These are phyloP conservation scores for Phytophthora tentaculata DNA, from an alignment of 352 stramenopile species.

Conservation along the genomic window DNA sequence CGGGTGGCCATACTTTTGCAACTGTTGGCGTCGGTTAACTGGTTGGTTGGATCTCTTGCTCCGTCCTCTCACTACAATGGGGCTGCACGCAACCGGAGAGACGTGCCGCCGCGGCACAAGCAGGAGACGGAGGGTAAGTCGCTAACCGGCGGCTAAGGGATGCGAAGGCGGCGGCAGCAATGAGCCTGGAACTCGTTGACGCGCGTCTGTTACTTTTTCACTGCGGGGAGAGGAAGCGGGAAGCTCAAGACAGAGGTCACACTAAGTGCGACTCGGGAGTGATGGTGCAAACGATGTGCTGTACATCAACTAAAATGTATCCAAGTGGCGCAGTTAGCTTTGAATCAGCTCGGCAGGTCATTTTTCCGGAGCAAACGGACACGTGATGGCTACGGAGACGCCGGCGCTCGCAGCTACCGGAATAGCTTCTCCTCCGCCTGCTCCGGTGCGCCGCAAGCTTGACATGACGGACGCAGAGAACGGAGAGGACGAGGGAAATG, in stretches of 20 bases:
- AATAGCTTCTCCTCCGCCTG: constrained; percentile 11
- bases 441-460: constrained; percentile 32
- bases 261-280: constrained; percentile 19
- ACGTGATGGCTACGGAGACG: not conserved
- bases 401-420: too few relatives aligned
- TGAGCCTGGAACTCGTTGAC: constrained; percentile 5
- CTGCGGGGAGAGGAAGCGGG: constrained; percentile 3
- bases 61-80: not conserved
- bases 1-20: constrained; percentile 27
- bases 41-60: constrained; percentile 4
- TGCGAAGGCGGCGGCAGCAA: not conserved
- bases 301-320: constrained; percentile 15
- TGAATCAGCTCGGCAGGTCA: too few relatives aligned
- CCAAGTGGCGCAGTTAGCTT: too few relatives aligned
- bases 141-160: not conserved
- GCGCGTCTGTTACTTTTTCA: constrained; percentile 15
- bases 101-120: constrained; percentile 7
- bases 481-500: constrained; percentile 28
- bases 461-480: constrained; percentile 33
- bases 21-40: not conserved
- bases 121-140: not conserved
- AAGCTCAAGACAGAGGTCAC: not conserved
- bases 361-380: too few relatives aligned
- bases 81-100: not conserved
- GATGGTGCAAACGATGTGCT: constrained; percentile 20